phyloP scores from a whole-genome alignment of 1,284 basidiomycete species.

The Ustilago trichophora region DNA sequence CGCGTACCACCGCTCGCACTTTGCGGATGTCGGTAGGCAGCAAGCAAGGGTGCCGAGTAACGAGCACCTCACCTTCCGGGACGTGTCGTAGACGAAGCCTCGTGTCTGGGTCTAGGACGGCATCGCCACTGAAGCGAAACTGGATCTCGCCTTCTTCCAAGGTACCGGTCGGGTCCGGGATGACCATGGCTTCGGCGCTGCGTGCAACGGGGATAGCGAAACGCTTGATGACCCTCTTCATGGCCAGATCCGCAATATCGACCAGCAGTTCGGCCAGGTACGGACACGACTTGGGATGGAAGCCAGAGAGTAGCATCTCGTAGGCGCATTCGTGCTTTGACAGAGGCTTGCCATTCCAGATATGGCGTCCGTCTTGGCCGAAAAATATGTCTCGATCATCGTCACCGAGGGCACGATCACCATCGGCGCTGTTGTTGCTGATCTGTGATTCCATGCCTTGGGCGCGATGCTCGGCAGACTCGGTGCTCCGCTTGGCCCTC shows the following conservation, averaged over 20 bases:
- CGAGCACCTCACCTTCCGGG: slow-evolving; percentile 52
- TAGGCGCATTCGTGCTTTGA: slow-evolving; percentile 50
- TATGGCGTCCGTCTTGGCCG: slow-evolving; percentile 33
- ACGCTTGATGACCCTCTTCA: slow-evolving; percentile 21
- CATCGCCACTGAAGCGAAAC: slow-evolving; percentile 45
- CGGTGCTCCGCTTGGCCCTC: slow-evolving; percentile 30
- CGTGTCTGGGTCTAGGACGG: slow-evolving; percentile 36
- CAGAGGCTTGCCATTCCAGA: slow-evolving; percentile 45
- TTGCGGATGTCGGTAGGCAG: slow-evolving; percentile 61
- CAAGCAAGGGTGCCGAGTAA: slow-evolving; percentile 57
- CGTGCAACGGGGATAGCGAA: slow-evolving; percentile 34
- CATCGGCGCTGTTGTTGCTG: background rate
- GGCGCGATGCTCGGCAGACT: slow-evolving; percentile 25
- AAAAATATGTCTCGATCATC: slow-evolving; percentile 30
- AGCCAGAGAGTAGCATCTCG: slow-evolving; percentile 58
- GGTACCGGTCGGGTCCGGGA: slow-evolving; percentile 39
- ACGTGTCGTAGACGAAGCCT: slow-evolving; percentile 13
- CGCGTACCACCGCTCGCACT: slow-evolving; percentile 44
- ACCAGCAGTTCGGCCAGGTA: slow-evolving; percentile 36
- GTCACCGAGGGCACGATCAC: slow-evolving; percentile 1
- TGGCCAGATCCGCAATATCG: slow-evolving; percentile 22
- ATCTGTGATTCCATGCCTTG: slow-evolving; percentile 37
- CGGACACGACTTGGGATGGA: slow-evolving; percentile 30
- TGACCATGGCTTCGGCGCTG: slow-evolving; percentile 36
- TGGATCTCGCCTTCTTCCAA: slow-evolving; percentile 58